Conservation (phyloP, 2,329 filamentous ascomycete genomes). For the Nigrograna mackinnonii region DNA sequence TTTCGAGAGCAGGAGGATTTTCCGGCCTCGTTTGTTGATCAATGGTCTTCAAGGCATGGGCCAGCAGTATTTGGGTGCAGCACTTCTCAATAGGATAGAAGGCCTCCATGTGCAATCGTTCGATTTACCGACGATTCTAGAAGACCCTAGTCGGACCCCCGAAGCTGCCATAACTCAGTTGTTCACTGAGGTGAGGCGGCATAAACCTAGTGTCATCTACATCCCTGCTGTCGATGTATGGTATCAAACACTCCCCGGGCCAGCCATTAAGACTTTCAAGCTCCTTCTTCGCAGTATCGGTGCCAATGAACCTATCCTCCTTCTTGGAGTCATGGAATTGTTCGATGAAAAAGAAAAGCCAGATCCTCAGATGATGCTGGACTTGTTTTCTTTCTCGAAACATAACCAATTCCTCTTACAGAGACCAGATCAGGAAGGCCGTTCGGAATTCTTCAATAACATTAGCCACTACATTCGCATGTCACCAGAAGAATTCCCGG, state of each 20-base stretch:
- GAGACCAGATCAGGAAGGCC: slow-evolving; percentile 67
- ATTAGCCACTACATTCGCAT: slow-evolving; percentile 78
- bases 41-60: slow-evolving; percentile 88
- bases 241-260: slow-evolving; percentile 70
- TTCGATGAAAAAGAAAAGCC: slow-evolving; percentile 61
- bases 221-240: slow-evolving; percentile 89
- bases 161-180: slow-evolving; percentile 89
- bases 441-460: slow-evolving; percentile 78
- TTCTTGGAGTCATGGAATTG: slow-evolving; percentile 83
- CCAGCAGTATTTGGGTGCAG: slow-evolving; percentile 84
- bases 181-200: slow-evolving; percentile 89
- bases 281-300: slow-evolving; percentile 80
- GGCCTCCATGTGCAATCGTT: slow-evolving; percentile 94
- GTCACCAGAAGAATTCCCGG: slow-evolving; percentile 82
- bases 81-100: slow-evolving; percentile 87
- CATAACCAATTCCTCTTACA: slow-evolving; percentile 74
- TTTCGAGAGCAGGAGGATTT: slow-evolving; percentile 86
- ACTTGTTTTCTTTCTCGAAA: slow-evolving; percentile 84
- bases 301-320: slow-evolving; percentile 86
- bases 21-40: slow-evolving; percentile 84
- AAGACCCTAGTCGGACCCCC: slow-evolving; percentile 77
- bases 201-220: slow-evolving; percentile 95
- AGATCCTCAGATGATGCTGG: slow-evolving; percentile 66
- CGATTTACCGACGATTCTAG: slow-evolving; percentile 83
- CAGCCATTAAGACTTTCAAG: slow-evolving; percentile 76